Conservation (phyloP, 2,329 filamentous ascomycete genomes). For the Fusarium neocosmosporiellum region DNA sequence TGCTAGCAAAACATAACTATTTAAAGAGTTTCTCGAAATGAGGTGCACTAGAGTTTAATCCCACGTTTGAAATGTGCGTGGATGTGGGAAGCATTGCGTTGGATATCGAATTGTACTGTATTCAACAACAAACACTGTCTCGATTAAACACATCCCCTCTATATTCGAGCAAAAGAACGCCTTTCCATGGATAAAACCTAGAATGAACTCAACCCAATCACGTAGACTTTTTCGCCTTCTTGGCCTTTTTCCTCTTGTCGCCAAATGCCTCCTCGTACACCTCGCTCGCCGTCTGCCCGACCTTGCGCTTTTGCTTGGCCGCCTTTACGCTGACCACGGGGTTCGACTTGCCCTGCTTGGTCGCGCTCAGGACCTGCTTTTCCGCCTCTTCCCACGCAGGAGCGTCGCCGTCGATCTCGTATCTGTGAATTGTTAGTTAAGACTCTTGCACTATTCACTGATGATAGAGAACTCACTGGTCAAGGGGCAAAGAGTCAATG, state of each 20-base stretch:
- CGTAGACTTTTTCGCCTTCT: constrained; percentile 53
- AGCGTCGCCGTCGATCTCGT: constrained; percentile 72
- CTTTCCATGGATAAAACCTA: constrained; percentile 38
- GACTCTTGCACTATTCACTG: background rate
- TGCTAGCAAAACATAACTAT: accelerated
- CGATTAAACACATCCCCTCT: constrained; percentile 33
- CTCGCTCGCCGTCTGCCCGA: constrained; percentile 67
- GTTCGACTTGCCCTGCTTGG: constrained; percentile 66
- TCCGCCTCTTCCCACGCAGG: constrained; percentile 78
- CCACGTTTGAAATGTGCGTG: too few species aligned
- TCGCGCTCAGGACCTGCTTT: constrained; percentile 73
- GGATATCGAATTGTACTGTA: background rate
- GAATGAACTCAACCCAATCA: constrained; percentile 38
- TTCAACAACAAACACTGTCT: constrained; percentile 21
- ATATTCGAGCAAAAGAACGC: constrained; percentile 36
- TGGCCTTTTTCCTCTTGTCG: constrained; percentile 67
- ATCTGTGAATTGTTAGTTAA: constrained; percentile 54
- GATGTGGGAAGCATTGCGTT: background rate
- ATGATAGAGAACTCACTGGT: constrained; percentile 61
- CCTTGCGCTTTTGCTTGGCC: constrained; percentile 82
- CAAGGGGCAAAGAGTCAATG: constrained; percentile 89
- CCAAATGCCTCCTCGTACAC: constrained; percentile 71
- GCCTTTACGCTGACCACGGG: constrained; percentile 84
- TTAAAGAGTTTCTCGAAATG: background rate
- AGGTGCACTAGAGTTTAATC: background rate